These are phyloP conservation scores for Neofusicoccum umdonicola DNA, from an alignment of 2,329 filamentous ascomycete genomes.

Conservation along the genomic window DNA sequence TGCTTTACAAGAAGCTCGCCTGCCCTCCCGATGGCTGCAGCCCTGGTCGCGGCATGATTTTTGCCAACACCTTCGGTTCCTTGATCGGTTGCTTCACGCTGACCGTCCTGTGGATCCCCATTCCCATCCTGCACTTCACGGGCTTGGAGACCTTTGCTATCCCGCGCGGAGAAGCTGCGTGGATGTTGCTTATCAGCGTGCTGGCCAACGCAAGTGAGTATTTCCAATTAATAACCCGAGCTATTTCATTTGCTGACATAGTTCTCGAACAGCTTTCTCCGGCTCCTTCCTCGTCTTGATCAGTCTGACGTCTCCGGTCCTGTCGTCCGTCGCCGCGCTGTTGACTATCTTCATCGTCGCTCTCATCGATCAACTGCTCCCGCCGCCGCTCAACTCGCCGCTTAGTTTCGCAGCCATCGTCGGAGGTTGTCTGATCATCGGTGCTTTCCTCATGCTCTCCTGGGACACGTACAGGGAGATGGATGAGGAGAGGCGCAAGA, in stretches of 20 bases:
- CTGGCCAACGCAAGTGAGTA: constrained; percentile 75
- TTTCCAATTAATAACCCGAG: neutral
- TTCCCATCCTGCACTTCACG: constrained; percentile 76
- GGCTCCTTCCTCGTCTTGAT: constrained; percentile 93
- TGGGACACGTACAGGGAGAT: constrained; percentile 95
- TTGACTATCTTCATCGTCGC: constrained; percentile 97
- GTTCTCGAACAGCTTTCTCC: constrained; percentile 62
- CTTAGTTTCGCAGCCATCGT: constrained; percentile 71
- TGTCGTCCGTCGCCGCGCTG: constrained; percentile 87
- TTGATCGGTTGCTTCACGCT: constrained; percentile 86
- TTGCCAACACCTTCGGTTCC: constrained; percentile 88
- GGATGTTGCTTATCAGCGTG: constrained; percentile 77
- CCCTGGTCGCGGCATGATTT: constrained; percentile 87
- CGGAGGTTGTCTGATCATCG: constrained; percentile 84
- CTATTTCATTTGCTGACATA: neutral
- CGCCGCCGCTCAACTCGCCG: constrained; percentile 64
- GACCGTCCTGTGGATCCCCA: constrained; percentile 82
- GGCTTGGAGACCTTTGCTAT: constrained; percentile 81
- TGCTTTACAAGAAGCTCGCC: constrained; percentile 88
- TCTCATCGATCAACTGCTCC: constrained; percentile 82
- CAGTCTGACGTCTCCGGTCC: constrained; percentile 84
- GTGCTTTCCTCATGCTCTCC: constrained; percentile 80
- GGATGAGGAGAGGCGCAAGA: constrained; percentile 73
- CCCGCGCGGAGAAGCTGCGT: constrained; percentile 73
- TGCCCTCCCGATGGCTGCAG: constrained; percentile 88